Evolutionary conservation across 106 monocot genomes (phyloP).

Genomic region (Acorus calamus): DNA sequence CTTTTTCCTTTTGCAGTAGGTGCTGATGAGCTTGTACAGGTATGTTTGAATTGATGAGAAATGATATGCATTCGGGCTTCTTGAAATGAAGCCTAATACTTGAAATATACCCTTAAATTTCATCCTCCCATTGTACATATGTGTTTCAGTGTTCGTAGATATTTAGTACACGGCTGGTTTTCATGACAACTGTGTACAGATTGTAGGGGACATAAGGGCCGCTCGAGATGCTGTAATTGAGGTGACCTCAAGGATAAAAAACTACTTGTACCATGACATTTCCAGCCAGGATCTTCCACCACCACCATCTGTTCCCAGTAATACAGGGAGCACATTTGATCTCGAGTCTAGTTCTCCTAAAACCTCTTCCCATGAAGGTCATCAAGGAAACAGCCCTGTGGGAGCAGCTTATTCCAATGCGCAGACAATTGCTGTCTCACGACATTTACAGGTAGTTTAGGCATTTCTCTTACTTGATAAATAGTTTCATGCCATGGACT

Average conservation of each 20-base stretch:
- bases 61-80: not conserved
- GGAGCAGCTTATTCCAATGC: not conserved
- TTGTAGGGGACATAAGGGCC: conserved; percentile 93
- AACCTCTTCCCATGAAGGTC: not conserved
- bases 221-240: conserved; percentile 79
- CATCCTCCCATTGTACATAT: too few species aligned
- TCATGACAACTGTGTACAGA: conserved; percentile 33
- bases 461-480: too few species aligned
- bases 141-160: not conserved
- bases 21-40: conserved; percentile 84
- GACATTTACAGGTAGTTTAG: conserved; percentile 12
- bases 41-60: conserved; percentile 10
- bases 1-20: conserved; percentile 65
- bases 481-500: too few species aligned
- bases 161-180: not conserved
- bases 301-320: not conserved
- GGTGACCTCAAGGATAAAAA: conserved; percentile 58
- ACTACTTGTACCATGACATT: conserved; percentile 50
- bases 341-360: conserved; percentile 14
- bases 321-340: conserved; percentile 2
- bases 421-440: not conserved
- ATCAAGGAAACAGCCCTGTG: conserved; percentile 8
- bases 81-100: not conserved
- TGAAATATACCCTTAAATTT: too few species aligned
- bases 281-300: conserved; percentile 27